These are phyloP conservation scores for Xylariaceae sp. DNA, from an alignment of 2,329 filamentous ascomycete species.

Conservation along the genomic window DNA sequence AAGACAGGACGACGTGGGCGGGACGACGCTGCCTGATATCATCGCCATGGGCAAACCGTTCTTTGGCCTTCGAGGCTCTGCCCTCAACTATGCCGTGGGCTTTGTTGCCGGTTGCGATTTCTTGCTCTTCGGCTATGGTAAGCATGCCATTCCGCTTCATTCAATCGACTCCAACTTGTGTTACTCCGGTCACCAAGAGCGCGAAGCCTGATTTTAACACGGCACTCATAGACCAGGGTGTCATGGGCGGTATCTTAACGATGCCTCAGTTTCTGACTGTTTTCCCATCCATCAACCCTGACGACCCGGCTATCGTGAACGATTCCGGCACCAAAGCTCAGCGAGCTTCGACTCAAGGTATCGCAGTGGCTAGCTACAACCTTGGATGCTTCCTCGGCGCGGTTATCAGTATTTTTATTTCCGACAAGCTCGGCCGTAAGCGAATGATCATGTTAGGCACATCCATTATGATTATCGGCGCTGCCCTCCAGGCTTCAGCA, in stretches of 20 bases:
- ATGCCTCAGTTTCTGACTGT: constrained; percentile 55
- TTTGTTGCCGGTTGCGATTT: constrained; percentile 71
- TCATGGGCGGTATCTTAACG: constrained; percentile 72
- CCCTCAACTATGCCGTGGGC: constrained; percentile 65
- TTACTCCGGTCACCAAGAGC: constrained; percentile 34
- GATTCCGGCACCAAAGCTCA: constrained; percentile 34
- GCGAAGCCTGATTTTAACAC: constrained; percentile 6
- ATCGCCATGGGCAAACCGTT: constrained; percentile 39
- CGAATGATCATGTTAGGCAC: constrained; percentile 55
- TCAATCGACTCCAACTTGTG: not conserved
- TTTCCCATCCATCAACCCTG: constrained; percentile 53
- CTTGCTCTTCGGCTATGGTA: constrained; percentile 57
- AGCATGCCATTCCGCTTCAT: constrained; percentile 10
- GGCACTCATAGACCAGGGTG: constrained; percentile 57
- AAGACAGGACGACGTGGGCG: not conserved
- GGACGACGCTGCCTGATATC: not conserved
- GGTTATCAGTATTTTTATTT: constrained; percentile 44
- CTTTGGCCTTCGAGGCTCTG: constrained; percentile 61
- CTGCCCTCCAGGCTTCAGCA: constrained; percentile 39
- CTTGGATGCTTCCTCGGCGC: constrained; percentile 55
- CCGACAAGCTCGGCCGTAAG: constrained; percentile 54
- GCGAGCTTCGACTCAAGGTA: constrained; percentile 50
- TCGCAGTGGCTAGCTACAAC: constrained; percentile 54
- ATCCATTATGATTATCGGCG: constrained; percentile 55
- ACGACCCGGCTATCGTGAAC: constrained; percentile 32